Evolutionary conservation across 2,329 filamentous ascomycete species (phyloP).

Genomic region (Coniochaeta prunicola): DNA sequence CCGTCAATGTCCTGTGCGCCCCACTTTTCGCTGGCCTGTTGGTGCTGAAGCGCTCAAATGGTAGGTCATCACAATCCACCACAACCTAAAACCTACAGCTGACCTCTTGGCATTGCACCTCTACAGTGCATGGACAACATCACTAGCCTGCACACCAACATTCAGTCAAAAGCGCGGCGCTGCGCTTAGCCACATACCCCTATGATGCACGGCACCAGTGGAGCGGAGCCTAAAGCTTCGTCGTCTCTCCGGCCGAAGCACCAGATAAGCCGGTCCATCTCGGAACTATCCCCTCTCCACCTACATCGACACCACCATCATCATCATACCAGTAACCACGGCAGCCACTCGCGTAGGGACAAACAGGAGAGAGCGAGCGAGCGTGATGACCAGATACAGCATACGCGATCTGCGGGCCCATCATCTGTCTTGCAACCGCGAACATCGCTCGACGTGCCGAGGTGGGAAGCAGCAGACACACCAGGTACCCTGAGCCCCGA

Average conservation of each 20-base stretch:
- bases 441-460: not conserved
- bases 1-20: not conserved
- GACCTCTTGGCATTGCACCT: not conserved
- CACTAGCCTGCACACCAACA: not conserved
- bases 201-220: constrained; percentile 26
- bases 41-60: not conserved
- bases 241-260: constrained; percentile 30
- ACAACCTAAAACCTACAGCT: not conserved
- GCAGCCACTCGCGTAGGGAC: constrained; percentile 9
- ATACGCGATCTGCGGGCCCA: constrained; percentile 31
- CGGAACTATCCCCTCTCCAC: constrained; percentile 41
- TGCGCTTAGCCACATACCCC: not conserved
- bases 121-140: not conserved
- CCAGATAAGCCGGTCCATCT: constrained; percentile 48
- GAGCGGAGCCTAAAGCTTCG: constrained; percentile 19
- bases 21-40: not conserved
- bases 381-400: constrained; percentile 11
- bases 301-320: constrained; percentile 29
- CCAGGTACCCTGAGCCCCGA: constrained; percentile 32
- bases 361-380: constrained; percentile 6
- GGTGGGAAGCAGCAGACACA: constrained; percentile 16
- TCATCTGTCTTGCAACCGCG: not conserved
- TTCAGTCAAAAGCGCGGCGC: not conserved
- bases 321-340: constrained; percentile 28
- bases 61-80: not conserved